A percentile compares a stretch with the other conserved stretches of the same genome.
Conservation (phyloP, 148 eudicot species). For the Rhododendron simsii region DNA sequence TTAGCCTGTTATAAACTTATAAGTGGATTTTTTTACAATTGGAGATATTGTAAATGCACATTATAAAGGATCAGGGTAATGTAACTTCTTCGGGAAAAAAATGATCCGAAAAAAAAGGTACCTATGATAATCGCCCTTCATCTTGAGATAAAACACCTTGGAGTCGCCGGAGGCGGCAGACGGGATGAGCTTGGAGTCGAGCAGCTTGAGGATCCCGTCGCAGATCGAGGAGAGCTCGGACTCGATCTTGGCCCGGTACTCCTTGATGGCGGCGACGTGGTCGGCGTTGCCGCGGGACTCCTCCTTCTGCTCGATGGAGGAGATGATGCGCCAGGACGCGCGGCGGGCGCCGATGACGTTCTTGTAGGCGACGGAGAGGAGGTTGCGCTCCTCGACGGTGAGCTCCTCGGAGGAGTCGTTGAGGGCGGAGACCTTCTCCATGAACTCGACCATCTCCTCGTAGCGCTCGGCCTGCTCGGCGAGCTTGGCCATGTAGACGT, state of each 20-base stretch:
- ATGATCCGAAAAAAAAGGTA: neutral
- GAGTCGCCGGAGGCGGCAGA: constrained; percentile 14
- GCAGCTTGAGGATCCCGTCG: constrained; percentile 20
- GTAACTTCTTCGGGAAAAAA: no score
- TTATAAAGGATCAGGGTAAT: no score
- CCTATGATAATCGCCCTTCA: constrained; percentile 32
- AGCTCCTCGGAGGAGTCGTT: constrained; percentile 19
- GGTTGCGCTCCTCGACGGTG: constrained; percentile 32
- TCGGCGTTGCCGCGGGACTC: constrained; percentile 29
- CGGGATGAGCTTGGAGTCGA: constrained; percentile 20
- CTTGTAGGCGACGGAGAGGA: constrained; percentile 34
- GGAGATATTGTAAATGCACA: no score
- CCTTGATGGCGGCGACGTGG: constrained; percentile 20
- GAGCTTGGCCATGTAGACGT: constrained; percentile 23
- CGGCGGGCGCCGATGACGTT: constrained; percentile 38
- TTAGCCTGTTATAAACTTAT: neutral
- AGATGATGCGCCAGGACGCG: constrained; percentile 31
- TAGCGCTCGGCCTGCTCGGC: constrained; percentile 25
- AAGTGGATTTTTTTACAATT: no score
- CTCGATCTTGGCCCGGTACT: constrained; percentile 24
- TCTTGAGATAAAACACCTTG: constrained; percentile 28
- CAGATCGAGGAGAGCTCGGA: constrained; percentile 25
- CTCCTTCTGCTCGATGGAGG: constrained; percentile 28
- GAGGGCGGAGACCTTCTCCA: constrained; percentile 21
- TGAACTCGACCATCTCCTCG: constrained; percentile 33